These are phyloP conservation scores for Neurospora intermedia DNA, from an alignment of 495 filamentous ascomycete species.

Conservation along the genomic window DNA sequence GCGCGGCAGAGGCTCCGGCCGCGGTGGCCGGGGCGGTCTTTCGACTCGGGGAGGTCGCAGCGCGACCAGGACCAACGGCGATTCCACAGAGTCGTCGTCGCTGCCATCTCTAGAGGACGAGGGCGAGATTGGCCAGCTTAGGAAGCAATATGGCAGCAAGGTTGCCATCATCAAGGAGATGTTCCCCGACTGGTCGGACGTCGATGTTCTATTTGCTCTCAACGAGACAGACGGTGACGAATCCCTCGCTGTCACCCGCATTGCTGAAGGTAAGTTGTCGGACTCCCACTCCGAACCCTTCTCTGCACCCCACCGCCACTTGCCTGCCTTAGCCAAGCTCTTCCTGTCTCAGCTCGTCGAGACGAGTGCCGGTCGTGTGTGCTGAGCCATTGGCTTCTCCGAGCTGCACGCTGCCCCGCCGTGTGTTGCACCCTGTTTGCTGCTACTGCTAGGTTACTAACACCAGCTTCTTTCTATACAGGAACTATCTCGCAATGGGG, in stretches of 20 bases:
- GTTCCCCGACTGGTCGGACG: slow-evolving; percentile 85
- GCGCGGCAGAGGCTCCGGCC: slow-evolving; percentile 32
- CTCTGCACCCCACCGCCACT: not conserved
- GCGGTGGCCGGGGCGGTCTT: slow-evolving; percentile 66
- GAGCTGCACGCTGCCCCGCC: not conserved
- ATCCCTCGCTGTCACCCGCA: slow-evolving; percentile 71
- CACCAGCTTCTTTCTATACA: slow-evolving; percentile 23
- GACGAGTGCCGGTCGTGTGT: not conserved
- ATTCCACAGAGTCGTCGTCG: slow-evolving; percentile 49
- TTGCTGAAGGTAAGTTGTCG: slow-evolving; percentile 66
- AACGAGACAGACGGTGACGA: slow-evolving; percentile 88
- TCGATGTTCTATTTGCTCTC: slow-evolving; percentile 82
- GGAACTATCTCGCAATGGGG: slow-evolving; percentile 89
- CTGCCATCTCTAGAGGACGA: slow-evolving; percentile 59
- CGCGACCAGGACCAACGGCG: slow-evolving; percentile 34
- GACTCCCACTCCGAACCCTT: not conserved
- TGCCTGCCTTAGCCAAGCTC: not conserved
- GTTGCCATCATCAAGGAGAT: slow-evolving; percentile 74
- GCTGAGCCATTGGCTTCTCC: not conserved
- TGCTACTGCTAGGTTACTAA: slow-evolving; percentile 16
- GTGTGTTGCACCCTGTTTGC: not conserved
- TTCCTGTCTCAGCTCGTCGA: not conserved
- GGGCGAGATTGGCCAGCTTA: slow-evolving; percentile 82
- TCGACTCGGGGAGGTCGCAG: slow-evolving; percentile 59
- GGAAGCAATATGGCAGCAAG: slow-evolving; percentile 70